Conservation (phyloP, 352 stramenopile genomes). For the Peronospora belbahrii region DNA sequence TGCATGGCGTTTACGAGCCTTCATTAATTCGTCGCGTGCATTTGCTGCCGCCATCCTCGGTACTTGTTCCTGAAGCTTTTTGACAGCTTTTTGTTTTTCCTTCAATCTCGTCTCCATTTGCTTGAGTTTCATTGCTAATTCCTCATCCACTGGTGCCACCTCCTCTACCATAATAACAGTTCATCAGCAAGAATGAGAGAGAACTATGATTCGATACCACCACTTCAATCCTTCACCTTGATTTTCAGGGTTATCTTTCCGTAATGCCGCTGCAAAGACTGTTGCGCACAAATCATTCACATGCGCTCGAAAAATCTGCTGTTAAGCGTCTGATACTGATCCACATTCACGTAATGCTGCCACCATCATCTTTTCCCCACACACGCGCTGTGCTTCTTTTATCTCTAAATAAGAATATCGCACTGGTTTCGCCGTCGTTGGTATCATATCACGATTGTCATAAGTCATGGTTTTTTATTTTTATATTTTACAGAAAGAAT, state of each 20-base stretch:
- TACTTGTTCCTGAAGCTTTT: constrained; percentile 53
- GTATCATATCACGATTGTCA: constrained; percentile 1
- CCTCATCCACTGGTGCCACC: constrained; percentile 48
- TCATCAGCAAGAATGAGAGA: neutral
- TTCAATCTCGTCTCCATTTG: constrained; percentile 44
- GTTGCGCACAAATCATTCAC: constrained; percentile 69
- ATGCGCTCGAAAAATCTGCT: constrained; percentile 70
- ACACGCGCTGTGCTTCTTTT: constrained; percentile 65
- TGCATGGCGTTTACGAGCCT: constrained; percentile 45
- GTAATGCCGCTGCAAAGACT: constrained; percentile 52
- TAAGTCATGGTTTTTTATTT: constrained; percentile 4
- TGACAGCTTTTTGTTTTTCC: constrained; percentile 45
- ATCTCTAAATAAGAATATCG: constrained; percentile 74
- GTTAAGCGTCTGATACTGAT: constrained; percentile 43
- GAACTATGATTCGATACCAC: too few species aligned
- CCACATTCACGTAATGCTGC: constrained; percentile 45
- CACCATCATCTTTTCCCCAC: constrained; percentile 43
- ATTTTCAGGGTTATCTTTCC: constrained; percentile 61
- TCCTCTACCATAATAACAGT: constrained; percentile 33
- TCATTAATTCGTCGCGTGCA: constrained; percentile 41
- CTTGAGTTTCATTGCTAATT: constrained; percentile 30
- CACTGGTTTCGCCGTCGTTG: neutral
- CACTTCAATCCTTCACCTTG: constrained; percentile 33
- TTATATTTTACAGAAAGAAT: too few species aligned
- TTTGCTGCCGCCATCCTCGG: constrained; percentile 44